These are phyloP conservation scores for Scheffersomyces ergatensis DNA, from an alignment of 805 yeast species.

Conservation along the genomic window DNA sequence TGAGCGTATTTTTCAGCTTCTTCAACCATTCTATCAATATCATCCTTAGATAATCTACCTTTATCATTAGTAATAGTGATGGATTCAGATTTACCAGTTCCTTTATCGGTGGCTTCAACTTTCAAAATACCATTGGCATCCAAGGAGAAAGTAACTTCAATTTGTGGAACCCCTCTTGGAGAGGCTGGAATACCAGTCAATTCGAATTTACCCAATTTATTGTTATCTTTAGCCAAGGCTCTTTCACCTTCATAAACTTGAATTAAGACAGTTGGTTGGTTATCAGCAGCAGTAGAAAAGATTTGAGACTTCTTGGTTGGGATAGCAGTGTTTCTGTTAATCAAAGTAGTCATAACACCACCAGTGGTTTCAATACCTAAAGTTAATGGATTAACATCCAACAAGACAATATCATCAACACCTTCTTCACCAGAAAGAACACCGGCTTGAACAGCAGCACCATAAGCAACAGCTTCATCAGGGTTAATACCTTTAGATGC, in stretches of 20 bases:
- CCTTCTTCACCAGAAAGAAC: constrained; percentile 95
- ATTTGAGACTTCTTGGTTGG: constrained; percentile 99
- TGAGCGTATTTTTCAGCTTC: constrained; percentile 88
- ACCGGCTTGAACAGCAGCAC: constrained; percentile 99
- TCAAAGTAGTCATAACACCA: constrained; percentile 97
- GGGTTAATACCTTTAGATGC: constrained; percentile 49
- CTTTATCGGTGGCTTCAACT: constrained; percentile 98
- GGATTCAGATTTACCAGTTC: constrained; percentile 97
- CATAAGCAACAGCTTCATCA: constrained; percentile 51
- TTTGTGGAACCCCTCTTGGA: constrained; percentile 98
- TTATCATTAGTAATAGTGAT: constrained; percentile 98
- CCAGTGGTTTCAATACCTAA: constrained; percentile 99
- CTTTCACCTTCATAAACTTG: constrained; percentile 99
- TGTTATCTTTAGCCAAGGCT: constrained; percentile 97
- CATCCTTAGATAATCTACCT: constrained; percentile 95
- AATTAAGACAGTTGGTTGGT: constrained; percentile 98
- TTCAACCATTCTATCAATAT: constrained; percentile 96
- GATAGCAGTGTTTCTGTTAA: constrained; percentile 98
- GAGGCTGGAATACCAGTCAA: constrained; percentile 97
- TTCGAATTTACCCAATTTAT: constrained; percentile 97
- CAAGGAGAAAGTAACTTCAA: constrained; percentile 98
- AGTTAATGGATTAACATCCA: constrained; percentile 97
- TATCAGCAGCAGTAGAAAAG: constrained; percentile 97
- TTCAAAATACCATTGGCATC: constrained; percentile 99
- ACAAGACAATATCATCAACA: constrained; percentile 91